Percentiles rank a stretch among this genome's conserved stretches.
phyloP scores from a whole-genome alignment of 768 basidiomycete genomes.

The Lactarius sanguifluus region DNA sequence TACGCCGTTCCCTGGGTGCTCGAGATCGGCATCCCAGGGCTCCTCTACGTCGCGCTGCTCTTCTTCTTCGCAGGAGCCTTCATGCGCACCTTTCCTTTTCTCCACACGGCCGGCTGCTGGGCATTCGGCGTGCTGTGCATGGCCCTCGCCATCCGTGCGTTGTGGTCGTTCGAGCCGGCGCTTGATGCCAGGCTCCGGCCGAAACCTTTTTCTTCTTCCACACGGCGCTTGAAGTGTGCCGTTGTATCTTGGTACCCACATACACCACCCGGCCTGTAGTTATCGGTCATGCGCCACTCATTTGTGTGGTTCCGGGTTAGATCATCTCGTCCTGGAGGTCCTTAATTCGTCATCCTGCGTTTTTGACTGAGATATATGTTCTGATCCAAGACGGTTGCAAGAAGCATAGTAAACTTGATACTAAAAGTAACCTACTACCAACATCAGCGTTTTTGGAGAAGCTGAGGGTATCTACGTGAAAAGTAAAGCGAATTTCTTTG shows the following conservation, averaged over 20 bases:
- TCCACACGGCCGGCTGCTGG: background rate
- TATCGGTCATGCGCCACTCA: background rate
- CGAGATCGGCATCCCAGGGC: conserved; percentile 18
- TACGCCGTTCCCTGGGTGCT: conserved; percentile 16
- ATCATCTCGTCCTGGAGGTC: background rate
- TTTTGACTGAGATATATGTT: background rate
- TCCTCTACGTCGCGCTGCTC: conserved; percentile 12
- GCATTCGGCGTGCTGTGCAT: background rate
- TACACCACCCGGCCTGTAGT: background rate
- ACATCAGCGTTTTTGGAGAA: too few species aligned
- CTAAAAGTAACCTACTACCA: too few species aligned
- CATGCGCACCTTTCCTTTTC: conserved; percentile 9
- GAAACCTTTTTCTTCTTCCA: conserved; percentile 11
- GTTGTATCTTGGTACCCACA: background rate
- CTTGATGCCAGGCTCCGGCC: conserved; percentile 16
- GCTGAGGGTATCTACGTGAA: too few species aligned
- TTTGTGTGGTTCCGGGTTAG: background rate
- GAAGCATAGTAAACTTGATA: too few species aligned
- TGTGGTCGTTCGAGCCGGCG: conserved; percentile 19
- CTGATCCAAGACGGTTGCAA: background rate
- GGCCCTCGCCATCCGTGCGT: background rate
- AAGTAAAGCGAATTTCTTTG: too few species aligned
- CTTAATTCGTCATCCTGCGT: background rate
- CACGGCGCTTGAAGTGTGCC: background rate
- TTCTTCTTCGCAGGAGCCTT: conserved; percentile 11